Base-by-base conservation (phyloP, 1,284 basidiomycete species). In the Melampsora medusae region DNA sequence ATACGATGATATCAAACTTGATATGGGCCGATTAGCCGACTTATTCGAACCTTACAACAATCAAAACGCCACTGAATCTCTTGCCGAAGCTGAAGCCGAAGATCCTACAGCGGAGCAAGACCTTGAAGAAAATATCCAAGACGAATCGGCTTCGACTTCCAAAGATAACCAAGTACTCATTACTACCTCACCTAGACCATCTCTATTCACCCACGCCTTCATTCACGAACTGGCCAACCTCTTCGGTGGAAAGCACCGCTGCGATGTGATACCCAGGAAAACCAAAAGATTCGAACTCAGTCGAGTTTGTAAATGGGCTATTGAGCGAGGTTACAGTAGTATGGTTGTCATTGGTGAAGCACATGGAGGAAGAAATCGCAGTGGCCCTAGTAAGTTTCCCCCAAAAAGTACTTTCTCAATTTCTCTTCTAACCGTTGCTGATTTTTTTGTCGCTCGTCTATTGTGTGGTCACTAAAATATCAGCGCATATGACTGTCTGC, bases 301-400 rank as follows among this genome's bases (percentile, higher is more conserved):
- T 0, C 87, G 90, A 79, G 93, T 99, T 79, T 92, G 95, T 49
- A 89, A 90, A 1, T 99, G 97, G 97, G 93, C 94, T 25, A 90
- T 91, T 4, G 90, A 90, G 67, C 85, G 97, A 80, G 90, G 90
- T 1, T 99, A 92, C 82, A 90, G 89, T 70, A 93, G 94, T 79
- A 84, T 99, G 79, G 86, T 93, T 71, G 92, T 99, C 5, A 91
- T 99, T 28, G 97, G 97, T 79, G 97, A 99, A 83, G 92, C 97
- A 80, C 90, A 81, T 69, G 88, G 84, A 67, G 79, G 71, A 48
- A 62, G 71, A n/a, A 74, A 74, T 60, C 46, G 71, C 17, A 74
- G 71, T 60, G 71, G 71, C 25, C 71, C 71, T 33, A 74, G 71
- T 74, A n/a, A 19, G 71, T 38, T 25, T 25, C 10, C 35, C n/a